Conservation (phyloP, 768 basidiomycete species). For the Trichaptum fuscoviolaceum region DNA sequence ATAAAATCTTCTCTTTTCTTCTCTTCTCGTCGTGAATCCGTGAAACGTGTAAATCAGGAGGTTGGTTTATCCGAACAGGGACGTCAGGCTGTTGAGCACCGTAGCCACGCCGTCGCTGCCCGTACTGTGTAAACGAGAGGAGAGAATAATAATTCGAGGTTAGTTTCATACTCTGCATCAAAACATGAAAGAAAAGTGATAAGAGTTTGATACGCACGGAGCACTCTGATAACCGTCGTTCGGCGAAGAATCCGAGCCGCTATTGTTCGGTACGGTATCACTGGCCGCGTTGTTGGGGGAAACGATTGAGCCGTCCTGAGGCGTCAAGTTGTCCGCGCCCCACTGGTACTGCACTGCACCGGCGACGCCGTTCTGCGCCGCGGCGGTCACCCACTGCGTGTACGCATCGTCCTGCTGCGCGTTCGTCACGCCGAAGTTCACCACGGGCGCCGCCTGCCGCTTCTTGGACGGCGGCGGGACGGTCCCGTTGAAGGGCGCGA, state of each 20-base stretch:
- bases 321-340: slow-evolving; percentile 48
- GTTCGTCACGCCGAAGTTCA: slow-evolving; percentile 48
- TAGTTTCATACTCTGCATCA: not conserved
- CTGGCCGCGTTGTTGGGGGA: slow-evolving; percentile 20
- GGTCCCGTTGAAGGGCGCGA: slow-evolving; percentile 25
- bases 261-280: slow-evolving; percentile 23
- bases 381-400: slow-evolving; percentile 46
- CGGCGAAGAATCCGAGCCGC: slow-evolving; percentile 47
- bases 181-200: not conserved
- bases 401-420: slow-evolving; percentile 50
- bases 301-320: slow-evolving; percentile 41
- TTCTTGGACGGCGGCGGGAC: not conserved
- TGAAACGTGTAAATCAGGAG: not conserved
- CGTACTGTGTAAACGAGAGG: not conserved
- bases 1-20: not conserved
- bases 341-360: slow-evolving; percentile 38
- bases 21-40: not conserved
- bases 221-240: slow-evolving; percentile 54
- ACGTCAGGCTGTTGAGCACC: slow-evolving; percentile 28
- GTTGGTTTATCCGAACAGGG: not conserved
- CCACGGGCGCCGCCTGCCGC: slow-evolving; percentile 4
- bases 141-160: not conserved
- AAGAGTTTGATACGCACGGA: slow-evolving; percentile 18
- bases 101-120: slow-evolving; percentile 16
- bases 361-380: slow-evolving; percentile 21